These are phyloP conservation scores for Trametes maxima DNA, from an alignment of 768 basidiomycete species.

Conservation along the genomic window DNA sequence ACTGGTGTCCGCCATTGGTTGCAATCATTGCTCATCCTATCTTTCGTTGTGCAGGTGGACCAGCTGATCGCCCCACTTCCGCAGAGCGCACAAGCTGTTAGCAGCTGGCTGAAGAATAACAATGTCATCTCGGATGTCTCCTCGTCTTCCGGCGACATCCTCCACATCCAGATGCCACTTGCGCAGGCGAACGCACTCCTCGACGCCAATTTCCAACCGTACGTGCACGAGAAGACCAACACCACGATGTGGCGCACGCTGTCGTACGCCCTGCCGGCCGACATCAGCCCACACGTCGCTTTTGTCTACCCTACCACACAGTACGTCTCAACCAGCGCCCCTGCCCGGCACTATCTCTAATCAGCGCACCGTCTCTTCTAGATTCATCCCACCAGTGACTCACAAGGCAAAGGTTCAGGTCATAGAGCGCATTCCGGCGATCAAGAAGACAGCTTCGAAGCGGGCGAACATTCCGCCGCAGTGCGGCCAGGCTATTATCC, in stretches of 20 bases:
- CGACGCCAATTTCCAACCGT: conserved; percentile 37
- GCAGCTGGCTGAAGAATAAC: conserved; percentile 31
- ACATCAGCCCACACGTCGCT: conserved; percentile 34
- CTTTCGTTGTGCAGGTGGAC: conserved; percentile 24
- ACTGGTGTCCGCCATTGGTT: neutral
- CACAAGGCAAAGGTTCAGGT: conserved; percentile 1
- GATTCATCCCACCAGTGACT: conserved; percentile 17
- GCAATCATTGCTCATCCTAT: neutral
- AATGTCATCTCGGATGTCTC: conserved; percentile 27
- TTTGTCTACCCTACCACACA: conserved; percentile 36
- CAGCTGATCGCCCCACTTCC: conserved; percentile 28
- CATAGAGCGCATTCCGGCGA: neutral
- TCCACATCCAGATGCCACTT: conserved; percentile 34
- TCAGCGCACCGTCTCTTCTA: neutral
- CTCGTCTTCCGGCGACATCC: conserved; percentile 38
- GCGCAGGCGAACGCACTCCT: conserved; percentile 39
- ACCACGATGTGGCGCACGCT: conserved; percentile 37
- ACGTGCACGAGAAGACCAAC: conserved; percentile 35
- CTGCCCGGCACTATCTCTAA: neutral
- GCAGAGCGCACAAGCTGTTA: conserved; percentile 30
- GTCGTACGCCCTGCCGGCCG: conserved; percentile 39
- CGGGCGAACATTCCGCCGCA: conserved; percentile 15
- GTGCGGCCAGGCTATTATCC: conserved; percentile 31
- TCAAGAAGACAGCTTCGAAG: neutral
- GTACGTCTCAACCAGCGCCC: conserved; percentile 18